Conservation (phyloP, 345 rosid species). For the Pseudoturritis turrita region DNA sequence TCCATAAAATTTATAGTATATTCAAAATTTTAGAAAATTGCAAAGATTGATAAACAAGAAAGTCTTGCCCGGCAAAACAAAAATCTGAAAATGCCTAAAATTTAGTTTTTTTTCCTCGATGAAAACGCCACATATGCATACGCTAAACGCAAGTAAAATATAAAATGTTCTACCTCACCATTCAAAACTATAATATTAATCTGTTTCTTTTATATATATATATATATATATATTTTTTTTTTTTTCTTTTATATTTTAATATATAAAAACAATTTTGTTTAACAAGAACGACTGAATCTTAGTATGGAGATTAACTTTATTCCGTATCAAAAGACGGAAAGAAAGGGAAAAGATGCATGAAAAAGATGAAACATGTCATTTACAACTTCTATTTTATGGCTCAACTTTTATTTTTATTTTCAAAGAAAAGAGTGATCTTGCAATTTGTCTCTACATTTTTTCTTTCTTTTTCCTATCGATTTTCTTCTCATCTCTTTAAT, state of each 20-base stretch:
- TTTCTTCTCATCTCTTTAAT: constrained; percentile 2
- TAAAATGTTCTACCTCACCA: not conserved
- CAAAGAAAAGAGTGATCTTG: not conserved
- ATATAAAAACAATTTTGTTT: not conserved
- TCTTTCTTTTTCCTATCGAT: not conserved
- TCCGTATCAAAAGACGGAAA: constrained; percentile 2
- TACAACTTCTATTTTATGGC: constrained; percentile 1
- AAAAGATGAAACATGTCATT: constrained; percentile 22
- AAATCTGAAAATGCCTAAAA: too few relatives aligned
- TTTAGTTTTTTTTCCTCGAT: too few relatives aligned
- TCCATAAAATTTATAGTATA: too few relatives aligned
- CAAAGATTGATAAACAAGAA: too few relatives aligned
- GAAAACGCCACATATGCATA: too few relatives aligned
- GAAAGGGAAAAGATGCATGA: constrained; percentile 1
- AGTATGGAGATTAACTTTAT: constrained; percentile 8
- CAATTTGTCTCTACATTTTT: constrained; percentile 15
- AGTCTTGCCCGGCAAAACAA: too few relatives aligned
- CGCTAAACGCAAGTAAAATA: not conserved
- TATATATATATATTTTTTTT: too few relatives aligned
- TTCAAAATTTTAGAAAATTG: too few relatives aligned
- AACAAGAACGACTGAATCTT: constrained; percentile 10
- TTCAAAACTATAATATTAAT: not conserved
- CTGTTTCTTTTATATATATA: too few relatives aligned
- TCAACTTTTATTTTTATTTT: not conserved
- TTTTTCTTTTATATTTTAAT: not conserved